phyloP scores from a whole-genome alignment of 179 eudicot genomes.

The Sideroxylon spinosum region DNA sequence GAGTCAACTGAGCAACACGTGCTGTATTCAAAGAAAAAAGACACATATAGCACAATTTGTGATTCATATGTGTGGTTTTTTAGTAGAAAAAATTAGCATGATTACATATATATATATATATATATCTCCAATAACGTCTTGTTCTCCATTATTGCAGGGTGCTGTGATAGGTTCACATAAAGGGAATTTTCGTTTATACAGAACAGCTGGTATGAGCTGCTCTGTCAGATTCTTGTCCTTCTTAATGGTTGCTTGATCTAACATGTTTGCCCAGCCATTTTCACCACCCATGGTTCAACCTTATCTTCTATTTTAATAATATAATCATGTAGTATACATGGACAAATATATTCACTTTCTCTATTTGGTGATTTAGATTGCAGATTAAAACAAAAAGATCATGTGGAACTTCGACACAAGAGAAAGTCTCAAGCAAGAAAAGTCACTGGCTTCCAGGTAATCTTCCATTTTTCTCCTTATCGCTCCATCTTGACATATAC shows the following conservation, averaged over 20 bases:
- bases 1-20: neutral
- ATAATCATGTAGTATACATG: neutral
- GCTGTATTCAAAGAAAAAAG: neutral
- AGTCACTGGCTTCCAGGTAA: slow-evolving; percentile 78
- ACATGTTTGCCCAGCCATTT: neutral
- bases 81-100: neutral
- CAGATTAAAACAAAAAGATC: slow-evolving; percentile 52
- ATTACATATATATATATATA: neutral
- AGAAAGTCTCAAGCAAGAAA: slow-evolving; percentile 61
- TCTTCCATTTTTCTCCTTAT: neutral
- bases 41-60: neutral
- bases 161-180: slow-evolving; percentile 76
- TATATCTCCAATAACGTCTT: neutral
- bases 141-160: slow-evolving; percentile 47
- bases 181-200: slow-evolving; percentile 70
- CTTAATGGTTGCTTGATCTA: slow-evolving; percentile 1
- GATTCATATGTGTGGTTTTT: neutral
- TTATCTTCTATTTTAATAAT: neutral
- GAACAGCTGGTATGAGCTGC: slow-evolving; percentile 47
- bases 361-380: slow-evolving; percentile 37
- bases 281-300: neutral
- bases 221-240: neutral
- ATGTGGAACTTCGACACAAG: slow-evolving; percentile 48
- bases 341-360: neutral
- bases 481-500: neutral